Conservation (phyloP, 306 rosid genomes). For the Begonia loranthoides region DNA sequence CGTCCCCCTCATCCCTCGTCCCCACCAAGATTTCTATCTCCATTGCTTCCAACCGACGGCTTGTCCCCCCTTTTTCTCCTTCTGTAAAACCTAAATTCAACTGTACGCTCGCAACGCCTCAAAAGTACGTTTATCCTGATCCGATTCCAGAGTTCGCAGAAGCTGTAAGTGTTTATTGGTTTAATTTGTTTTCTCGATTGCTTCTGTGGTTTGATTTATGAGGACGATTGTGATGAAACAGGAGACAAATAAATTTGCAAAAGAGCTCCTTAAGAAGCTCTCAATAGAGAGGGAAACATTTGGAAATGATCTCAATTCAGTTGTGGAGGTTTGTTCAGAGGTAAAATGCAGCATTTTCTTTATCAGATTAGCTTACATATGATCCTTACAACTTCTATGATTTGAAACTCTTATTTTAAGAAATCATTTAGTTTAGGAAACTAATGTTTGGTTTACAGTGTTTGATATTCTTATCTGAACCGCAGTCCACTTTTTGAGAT, state of each 20-base stretch:
- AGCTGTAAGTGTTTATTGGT: slow-evolving; percentile 10
- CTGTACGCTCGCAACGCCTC: slow-evolving; percentile 14
- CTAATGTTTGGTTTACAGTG: no score
- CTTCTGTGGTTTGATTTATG: background rate
- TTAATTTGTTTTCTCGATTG: background rate
- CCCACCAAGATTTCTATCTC: slow-evolving; percentile 18
- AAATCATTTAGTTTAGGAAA: no score
- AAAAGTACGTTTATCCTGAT: slow-evolving; percentile 35
- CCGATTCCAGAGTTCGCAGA: slow-evolving; percentile 48
- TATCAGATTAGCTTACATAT: background rate
- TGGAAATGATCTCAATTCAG: slow-evolving; percentile 36
- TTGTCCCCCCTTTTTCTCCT: slow-evolving; percentile 1
- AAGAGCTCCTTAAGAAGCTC: slow-evolving; percentile 35
- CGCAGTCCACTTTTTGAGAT: no score
- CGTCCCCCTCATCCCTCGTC: slow-evolving; percentile 1
- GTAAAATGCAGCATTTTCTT: slow-evolving; percentile 9
- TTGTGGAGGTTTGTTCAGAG: slow-evolving; percentile 47
- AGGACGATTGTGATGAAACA: slow-evolving; percentile 3
- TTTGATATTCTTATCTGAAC: no score
- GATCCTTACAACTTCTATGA: no score
- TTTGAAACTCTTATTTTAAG: background rate
- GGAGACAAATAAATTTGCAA: slow-evolving; percentile 56
- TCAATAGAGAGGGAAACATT: slow-evolving; percentile 33
- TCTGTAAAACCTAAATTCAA: slow-evolving; percentile 9
- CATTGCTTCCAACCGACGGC: slow-evolving; percentile 6